Evolutionary conservation across 2,329 filamentous ascomycete genomes (phyloP).

Genomic region (Aspergillus transmontanensis): DNA sequence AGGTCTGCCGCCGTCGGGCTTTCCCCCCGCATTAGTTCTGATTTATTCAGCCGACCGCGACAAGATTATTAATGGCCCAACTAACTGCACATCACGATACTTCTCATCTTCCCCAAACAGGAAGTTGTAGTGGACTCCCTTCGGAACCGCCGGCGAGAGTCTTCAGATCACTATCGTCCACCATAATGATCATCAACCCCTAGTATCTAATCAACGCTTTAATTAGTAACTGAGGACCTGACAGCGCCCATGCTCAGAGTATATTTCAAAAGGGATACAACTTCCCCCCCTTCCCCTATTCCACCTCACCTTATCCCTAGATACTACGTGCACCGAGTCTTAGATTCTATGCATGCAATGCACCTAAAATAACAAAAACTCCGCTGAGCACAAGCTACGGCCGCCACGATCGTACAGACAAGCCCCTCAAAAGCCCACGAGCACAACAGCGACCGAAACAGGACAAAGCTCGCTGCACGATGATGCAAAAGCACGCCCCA

Average conservation of each 20-base stretch:
- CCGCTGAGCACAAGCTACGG: background rate
- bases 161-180: background rate
- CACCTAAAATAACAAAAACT: background rate
- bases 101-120: background rate
- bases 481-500: slow-evolving; percentile 9
- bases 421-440: background rate
- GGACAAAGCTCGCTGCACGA: slow-evolving; percentile 5
- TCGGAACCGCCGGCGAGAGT: background rate
- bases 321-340: background rate
- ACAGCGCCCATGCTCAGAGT: background rate
- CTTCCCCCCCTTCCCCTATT: background rate
- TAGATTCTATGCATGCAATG: background rate
- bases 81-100: background rate
- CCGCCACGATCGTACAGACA: background rate
- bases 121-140: background rate
- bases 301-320: background rate
- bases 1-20: background rate
- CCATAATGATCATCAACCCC: background rate
- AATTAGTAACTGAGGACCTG: background rate
- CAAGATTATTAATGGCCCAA: no score
- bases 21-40: background rate
- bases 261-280: background rate
- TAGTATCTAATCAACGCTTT: background rate
- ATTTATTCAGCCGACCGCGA: background rate
- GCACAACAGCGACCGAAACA: background rate